These are phyloP conservation scores for Leccinum subgranulosum DNA, from an alignment of 768 basidiomycete species.

Conservation along the genomic window DNA sequence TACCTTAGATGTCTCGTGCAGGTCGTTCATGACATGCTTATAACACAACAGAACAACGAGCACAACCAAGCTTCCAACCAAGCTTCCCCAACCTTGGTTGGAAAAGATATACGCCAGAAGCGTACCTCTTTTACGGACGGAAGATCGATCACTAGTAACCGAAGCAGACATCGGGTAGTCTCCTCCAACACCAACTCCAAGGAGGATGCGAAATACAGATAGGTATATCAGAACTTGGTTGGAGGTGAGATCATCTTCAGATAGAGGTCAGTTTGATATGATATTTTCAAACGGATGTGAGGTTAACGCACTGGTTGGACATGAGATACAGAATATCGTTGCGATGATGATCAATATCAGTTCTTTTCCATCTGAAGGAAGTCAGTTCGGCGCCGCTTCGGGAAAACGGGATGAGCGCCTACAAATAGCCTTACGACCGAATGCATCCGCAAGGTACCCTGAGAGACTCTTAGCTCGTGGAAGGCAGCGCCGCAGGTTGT, in stretches of 20 bases:
- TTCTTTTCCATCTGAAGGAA: slow-evolving; percentile 62
- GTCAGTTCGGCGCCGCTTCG: slow-evolving; percentile 1
- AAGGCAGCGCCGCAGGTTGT: background rate
- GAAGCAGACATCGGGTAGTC: slow-evolving; percentile 79
- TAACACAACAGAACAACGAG: slow-evolving; percentile 65
- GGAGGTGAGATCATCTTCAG: slow-evolving; percentile 50
- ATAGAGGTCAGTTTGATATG: background rate
- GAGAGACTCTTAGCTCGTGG: background rate
- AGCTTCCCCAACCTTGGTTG: slow-evolving; percentile 75
- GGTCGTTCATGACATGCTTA: slow-evolving; percentile 57
- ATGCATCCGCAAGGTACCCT: slow-evolving; percentile 64
- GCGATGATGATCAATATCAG: slow-evolving; percentile 78
- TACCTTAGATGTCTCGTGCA: slow-evolving; percentile 58
- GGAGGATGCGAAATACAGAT: slow-evolving; percentile 61
- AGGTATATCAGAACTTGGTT: slow-evolving; percentile 58
- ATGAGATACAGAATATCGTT: slow-evolving; percentile 65
- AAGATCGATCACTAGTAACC: slow-evolving; percentile 63
- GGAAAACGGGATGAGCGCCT: slow-evolving; percentile 5
- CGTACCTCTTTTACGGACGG: slow-evolving; percentile 63
- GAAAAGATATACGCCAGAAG: slow-evolving; percentile 76
- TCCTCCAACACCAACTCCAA: slow-evolving; percentile 77
- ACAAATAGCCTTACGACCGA: slow-evolving; percentile 72
- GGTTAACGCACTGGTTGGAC: slow-evolving; percentile 49
- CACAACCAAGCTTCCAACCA: slow-evolving; percentile 58
- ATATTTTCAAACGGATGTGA: background rate